Base-by-base conservation (phyloP, 169 alveolate genomes). In the Plasmodium gallinaceum region DNA sequence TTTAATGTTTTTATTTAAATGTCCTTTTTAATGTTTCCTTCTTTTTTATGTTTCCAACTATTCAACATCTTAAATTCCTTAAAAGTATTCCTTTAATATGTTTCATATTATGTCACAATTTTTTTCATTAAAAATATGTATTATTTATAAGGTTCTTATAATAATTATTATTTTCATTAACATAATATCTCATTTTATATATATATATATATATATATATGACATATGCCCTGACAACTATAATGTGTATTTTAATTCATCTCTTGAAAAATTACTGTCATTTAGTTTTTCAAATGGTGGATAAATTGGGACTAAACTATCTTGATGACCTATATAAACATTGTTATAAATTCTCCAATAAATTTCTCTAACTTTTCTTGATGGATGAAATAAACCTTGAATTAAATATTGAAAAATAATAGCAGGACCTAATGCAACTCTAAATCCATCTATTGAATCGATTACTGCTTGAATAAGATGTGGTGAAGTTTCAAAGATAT, bases 331-430 rank as follows among this genome's bases (percentile, higher is more conserved):
- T 58, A 98, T 97, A 95, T 99, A 99, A 85, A 98, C 95, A 93
- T 97, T 97, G 95, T 99, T 99, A 95, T 98, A 99, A 71, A 99
- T 95, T 39, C 98, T 98, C 99, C 99, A 99, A 94, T 98, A 99
- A 10, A 98, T 97, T 74, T 97, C 98, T 76, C 99, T 93, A 70
- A 98, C 99, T 95, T 98, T 98, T 72, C 99, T 97, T 12, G 99
- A 99, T n/a, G 99, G 99, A 94, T 99, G 99, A 95, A 98, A 99
- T 61, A 99, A 93, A 5, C 99, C 99, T 92, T 98, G 99, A 45
- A 98, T 92, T 42, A 98, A 80, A 90, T 99, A 98, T 65, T 96
- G 95, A 87, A 99, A 94, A 9, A 99, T 96, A 46, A 96, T 97
- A 51, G 99, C 99, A 2, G 99, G 99, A 1, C 99, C 99, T 32